These are phyloP conservation scores for Neurospora sp. DNA, from an alignment of 495 filamentous ascomycete species.

Conservation along the genomic window DNA sequence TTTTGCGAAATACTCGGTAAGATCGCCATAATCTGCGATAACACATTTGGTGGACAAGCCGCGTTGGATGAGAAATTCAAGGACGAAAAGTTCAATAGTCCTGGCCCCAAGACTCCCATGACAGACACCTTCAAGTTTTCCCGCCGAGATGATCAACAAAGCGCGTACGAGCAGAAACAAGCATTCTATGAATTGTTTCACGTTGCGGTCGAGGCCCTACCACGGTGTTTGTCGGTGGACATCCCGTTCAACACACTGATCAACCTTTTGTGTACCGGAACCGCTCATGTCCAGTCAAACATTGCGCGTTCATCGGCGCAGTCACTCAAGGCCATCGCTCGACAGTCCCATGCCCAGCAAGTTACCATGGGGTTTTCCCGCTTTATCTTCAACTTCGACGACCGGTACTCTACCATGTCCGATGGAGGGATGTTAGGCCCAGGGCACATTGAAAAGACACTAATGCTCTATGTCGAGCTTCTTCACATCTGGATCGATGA, in stretches of 20 bases:
- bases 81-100: constrained; percentile 65
- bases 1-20: constrained; percentile 95
- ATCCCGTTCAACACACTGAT: constrained; percentile 91
- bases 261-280: constrained; percentile 92
- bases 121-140: constrained; percentile 85
- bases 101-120: constrained; percentile 86
- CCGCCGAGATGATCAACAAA: constrained; percentile 68
- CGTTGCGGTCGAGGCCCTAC: constrained; percentile 89
- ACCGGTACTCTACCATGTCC: constrained; percentile 93
- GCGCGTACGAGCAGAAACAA: constrained; percentile 72
- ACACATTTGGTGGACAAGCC: constrained; percentile 92
- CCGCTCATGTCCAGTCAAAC: constrained; percentile 85
- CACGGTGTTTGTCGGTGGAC: constrained; percentile 80
- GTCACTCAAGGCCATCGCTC: constrained; percentile 88
- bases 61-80: constrained; percentile 90
- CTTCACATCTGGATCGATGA: constrained; percentile 96
- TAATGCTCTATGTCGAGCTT: constrained; percentile 86
- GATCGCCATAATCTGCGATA: constrained; percentile 91
- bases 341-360: constrained; percentile 86
- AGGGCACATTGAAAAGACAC: constrained; percentile 87
- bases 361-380: constrained; percentile 93
- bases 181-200: constrained; percentile 93
- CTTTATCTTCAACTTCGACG: constrained; percentile 97
- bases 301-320: constrained; percentile 88
- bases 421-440: constrained; percentile 95